Percentiles rank a stretch among this genome's conserved stretches.
Conservation (phyloP, 2,329 filamentous ascomycete genomes). For the Penicillium sp. region DNA sequence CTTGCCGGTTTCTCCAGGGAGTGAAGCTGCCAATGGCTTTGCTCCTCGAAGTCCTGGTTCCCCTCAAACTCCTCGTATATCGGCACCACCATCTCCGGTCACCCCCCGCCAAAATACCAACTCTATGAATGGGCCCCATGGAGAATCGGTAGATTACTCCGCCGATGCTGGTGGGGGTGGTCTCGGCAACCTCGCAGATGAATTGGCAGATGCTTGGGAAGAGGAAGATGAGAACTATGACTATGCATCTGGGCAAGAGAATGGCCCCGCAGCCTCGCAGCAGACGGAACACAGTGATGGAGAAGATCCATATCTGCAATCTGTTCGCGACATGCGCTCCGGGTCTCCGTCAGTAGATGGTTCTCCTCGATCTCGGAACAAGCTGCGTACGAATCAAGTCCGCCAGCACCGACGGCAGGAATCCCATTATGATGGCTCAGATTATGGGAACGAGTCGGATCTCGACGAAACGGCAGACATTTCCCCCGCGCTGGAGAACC, state of each 20-base stretch:
- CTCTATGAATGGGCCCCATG: conserved; percentile 32
- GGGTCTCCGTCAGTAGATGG: conserved; percentile 21
- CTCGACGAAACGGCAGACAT: conserved; percentile 49
- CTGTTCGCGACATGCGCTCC: conserved; percentile 24
- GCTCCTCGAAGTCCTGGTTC: conserved; percentile 29
- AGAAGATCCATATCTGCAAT: conserved; percentile 28
- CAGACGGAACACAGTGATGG: conserved; percentile 28
- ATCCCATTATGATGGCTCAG: conserved; percentile 53
- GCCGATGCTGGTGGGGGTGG: conserved; percentile 39
- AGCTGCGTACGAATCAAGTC: conserved; percentile 31
- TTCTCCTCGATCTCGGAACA: conserved; percentile 33
- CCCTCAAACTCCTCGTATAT: conserved; percentile 33
- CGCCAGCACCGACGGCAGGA: conserved; percentile 37
- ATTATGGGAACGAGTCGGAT: conserved; percentile 54
- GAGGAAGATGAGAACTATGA: conserved; percentile 47
- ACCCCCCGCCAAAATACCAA: conserved; percentile 35
- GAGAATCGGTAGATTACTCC: conserved; percentile 39
- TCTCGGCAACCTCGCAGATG: conserved; percentile 58
- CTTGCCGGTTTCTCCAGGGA: conserved; percentile 32
- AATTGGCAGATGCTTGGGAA: conserved; percentile 56
- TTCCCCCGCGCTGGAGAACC: conserved; percentile 49
- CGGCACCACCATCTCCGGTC: conserved; percentile 37
- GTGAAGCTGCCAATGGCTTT: conserved; percentile 29
- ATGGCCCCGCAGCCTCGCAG: conserved; percentile 27
- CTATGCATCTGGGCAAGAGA: conserved; percentile 37